These are phyloP conservation scores for Sanghuangporus weigelae DNA, from an alignment of 1,284 basidiomycete species.

Conservation along the genomic window DNA sequence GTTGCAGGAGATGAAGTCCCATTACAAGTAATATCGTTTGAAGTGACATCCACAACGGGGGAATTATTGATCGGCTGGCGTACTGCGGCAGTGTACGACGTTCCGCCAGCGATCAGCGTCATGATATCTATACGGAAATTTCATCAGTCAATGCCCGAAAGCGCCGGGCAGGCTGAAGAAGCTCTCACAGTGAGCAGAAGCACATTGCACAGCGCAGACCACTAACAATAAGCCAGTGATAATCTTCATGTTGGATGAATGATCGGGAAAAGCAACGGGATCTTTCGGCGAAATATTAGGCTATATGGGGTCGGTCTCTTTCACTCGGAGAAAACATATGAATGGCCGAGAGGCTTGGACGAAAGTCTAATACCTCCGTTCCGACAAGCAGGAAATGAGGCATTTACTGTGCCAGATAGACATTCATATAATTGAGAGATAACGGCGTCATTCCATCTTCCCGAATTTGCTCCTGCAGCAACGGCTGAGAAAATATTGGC, in stretches of 20 bases:
- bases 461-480: background rate
- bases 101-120: slow-evolving; percentile 32
- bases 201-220: slow-evolving; percentile 22
- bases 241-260: slow-evolving; percentile 2
- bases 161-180: background rate
- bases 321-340: background rate
- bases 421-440: background rate
- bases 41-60: slow-evolving; percentile 34
- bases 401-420: background rate
- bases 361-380: background rate
- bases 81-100: slow-evolving; percentile 24
- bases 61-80: slow-evolving; percentile 33
- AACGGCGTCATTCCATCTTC: background rate
- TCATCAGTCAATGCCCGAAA: background rate
- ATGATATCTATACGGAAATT: slow-evolving; percentile 30
- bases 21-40: slow-evolving; percentile 34
- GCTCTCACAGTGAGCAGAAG: slow-evolving; percentile 34
- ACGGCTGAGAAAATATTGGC: background rate
- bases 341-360: background rate
- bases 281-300: background rate
- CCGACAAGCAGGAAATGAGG: background rate
- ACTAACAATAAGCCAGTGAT: background rate
- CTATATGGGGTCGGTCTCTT: background rate
- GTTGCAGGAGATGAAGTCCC: slow-evolving; percentile 29
- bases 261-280: background rate